Base-by-base conservation (phyloP, 495 filamentous ascomycete species). In the Aspergillus incahuasiensis region DNA sequence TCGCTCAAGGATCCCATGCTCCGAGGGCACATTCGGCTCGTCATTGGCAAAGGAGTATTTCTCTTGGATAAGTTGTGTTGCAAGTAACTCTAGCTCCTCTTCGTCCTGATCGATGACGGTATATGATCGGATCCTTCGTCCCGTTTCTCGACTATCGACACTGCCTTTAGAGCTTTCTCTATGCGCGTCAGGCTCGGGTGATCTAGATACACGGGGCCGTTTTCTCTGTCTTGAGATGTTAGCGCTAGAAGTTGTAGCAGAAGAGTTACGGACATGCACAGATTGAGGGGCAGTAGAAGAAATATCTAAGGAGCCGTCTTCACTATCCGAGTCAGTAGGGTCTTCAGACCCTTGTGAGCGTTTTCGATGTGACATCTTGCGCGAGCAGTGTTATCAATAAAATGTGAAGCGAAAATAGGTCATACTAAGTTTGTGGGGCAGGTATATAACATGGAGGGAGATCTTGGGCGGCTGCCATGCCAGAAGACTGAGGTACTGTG, bases 1-100 rank as follows among this genome's bases (percentile, higher is more conserved):
- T 50, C 82, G 82, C 70, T 94, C 84, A 30, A 96, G 83, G 45
- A 95, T 89, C 6, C 86, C 89, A 66, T 87, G 85, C n/a, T 95
- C 88, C 4, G 90, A 86, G 8, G 90, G 79, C 3, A 80, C 73
- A 60, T 95, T 95, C 8, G 86, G 77, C 46, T 84, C 81, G 75
- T 74, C 56, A 68, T 66, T 56, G 62, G 72, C 2, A 71, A 80
- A 68, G 7, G 71, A 68, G 18, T 81, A 81, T 64, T 84, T 83
- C 34, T 76, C 68, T n/a, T 78, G 74, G 5, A 92, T 77, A 6
- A 82, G 73, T 60, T 92, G 88, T n/a, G 87, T 89, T 8, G 86
- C 86, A 19, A 76, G 74, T n/a, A 85, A 71, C 54, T 90, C 85
- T 39, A 78, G 58, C 15, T 82, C 82, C 16, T 74, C 70, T 47